Percentiles rank a stretch among this genome's conserved stretches.
These are phyloP conservation scores for Dentipellis sp. DNA, from an alignment of 768 basidiomycete species.

Conservation along the genomic window DNA sequence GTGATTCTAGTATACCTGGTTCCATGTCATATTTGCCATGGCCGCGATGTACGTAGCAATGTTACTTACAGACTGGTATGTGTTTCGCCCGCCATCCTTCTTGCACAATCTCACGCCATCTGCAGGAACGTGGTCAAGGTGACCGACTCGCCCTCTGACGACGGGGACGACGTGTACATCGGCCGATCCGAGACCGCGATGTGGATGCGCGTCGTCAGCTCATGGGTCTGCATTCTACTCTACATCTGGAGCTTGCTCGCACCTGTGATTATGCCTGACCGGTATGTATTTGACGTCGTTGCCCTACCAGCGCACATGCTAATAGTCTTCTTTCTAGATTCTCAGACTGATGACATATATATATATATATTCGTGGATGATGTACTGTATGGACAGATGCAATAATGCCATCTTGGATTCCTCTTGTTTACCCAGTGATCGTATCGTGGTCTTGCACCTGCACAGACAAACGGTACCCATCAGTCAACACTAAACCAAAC, in stretches of 20 bases:
- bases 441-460: too few relatives aligned
- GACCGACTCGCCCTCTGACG: slow-evolving; percentile 31
- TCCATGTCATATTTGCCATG: slow-evolving; percentile 95
- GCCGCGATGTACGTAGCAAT: slow-evolving; percentile 98
- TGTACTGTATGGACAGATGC: background rate
- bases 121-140: slow-evolving; percentile 68
- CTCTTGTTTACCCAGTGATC: too few relatives aligned
- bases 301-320: background rate
- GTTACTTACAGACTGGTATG: slow-evolving; percentile 94
- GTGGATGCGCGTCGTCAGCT: slow-evolving; percentile 98
- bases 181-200: slow-evolving; percentile 94
- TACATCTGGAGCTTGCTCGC: slow-evolving; percentile 86
- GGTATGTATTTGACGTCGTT: slow-evolving; percentile 37
- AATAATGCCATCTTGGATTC: too few relatives aligned
- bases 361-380: background rate
- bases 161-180: slow-evolving; percentile 77
- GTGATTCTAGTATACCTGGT: slow-evolving; percentile 81
- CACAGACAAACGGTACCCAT: too few relatives aligned
- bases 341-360: background rate
- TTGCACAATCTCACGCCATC: slow-evolving; percentile 1
- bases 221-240: slow-evolving; percentile 85
- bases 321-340: background rate
- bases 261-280: slow-evolving; percentile 84
- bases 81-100: slow-evolving; percentile 8
- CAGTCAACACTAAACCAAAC: too few relatives aligned